A percentile compares a stretch with the other conserved stretches of the same genome.
These are phyloP conservation scores for Strobilomyces confusus DNA, from an alignment of 768 basidiomycete genomes.

Conservation along the genomic window DNA sequence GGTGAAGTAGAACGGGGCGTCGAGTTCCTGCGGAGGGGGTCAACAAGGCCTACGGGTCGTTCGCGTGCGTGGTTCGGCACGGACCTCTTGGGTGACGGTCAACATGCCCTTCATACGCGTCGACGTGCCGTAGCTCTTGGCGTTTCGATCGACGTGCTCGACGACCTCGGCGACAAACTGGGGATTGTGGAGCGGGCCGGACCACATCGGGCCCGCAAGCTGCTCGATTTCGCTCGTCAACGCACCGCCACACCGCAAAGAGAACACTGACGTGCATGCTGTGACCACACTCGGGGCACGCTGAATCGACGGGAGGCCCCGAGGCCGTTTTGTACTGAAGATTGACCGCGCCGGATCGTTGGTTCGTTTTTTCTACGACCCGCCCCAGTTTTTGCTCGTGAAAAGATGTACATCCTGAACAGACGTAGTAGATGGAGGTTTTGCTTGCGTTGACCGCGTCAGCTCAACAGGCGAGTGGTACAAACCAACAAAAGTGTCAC, in stretches of 20 bases:
- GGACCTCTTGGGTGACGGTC: conserved; percentile 80
- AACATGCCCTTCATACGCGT: conserved; percentile 95
- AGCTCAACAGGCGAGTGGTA: background rate
- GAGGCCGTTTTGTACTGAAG: conserved; percentile 65
- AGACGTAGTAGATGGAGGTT: conserved; percentile 81
- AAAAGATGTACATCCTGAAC: conserved; percentile 76
- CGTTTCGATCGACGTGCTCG: conserved; percentile 60
- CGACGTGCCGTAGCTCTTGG: conserved; percentile 70
- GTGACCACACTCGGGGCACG: conserved; percentile 81
- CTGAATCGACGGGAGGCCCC: conserved; percentile 61
- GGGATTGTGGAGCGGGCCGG: conserved; percentile 76
- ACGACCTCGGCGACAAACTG: conserved; percentile 75
- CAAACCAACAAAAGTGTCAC: conserved; percentile 40
- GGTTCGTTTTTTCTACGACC: conserved; percentile 56
- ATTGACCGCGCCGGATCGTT: conserved; percentile 54
- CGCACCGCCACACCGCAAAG: background rate
- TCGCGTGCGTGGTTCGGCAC: conserved; percentile 16
- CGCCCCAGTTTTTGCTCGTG: conserved; percentile 85
- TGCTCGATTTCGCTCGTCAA: conserved; percentile 26
- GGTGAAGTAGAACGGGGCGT: conserved; percentile 82
- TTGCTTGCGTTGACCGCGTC: conserved; percentile 49
- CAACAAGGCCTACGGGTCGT: too few species aligned
- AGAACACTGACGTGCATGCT: conserved; percentile 61
- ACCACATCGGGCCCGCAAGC: conserved; percentile 98
- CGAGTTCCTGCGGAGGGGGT: conserved; percentile 56